phyloP scores from a whole-genome alignment of 2,329 filamentous ascomycete species.

The Aspergillus aculeatinus region DNA sequence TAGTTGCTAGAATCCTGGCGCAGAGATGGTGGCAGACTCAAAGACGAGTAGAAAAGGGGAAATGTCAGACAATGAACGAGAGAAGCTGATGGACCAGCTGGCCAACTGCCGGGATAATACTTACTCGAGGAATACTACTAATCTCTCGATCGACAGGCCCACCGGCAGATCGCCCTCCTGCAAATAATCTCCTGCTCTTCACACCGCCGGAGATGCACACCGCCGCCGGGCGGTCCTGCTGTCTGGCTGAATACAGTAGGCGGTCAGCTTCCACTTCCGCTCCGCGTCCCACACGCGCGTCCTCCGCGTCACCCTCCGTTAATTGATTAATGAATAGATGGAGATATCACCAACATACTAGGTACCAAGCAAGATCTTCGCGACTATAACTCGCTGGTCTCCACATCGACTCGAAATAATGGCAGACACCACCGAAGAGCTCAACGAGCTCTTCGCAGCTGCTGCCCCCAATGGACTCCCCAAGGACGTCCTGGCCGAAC shows the following conservation, averaged over 20 bases:
- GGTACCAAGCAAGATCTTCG: neutral
- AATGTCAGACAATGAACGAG: neutral
- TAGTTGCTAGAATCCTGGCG: neutral
- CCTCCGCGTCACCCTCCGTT: neutral
- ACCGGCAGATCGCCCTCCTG: slow-evolving; percentile 12
- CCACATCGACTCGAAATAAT: slow-evolving; percentile 32
- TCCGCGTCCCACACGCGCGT: slow-evolving; percentile 8
- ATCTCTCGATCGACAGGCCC: slow-evolving; percentile 18
- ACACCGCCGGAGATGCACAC: neutral
- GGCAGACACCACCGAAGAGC: slow-evolving; percentile 52
- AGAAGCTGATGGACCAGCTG: neutral
- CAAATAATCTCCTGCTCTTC: neutral
- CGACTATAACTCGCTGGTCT: neutral
- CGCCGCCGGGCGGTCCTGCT: neutral
- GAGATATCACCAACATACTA: neutral
- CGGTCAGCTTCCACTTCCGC: slow-evolving; percentile 1
- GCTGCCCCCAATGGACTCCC: slow-evolving; percentile 61
- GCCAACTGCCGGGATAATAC: neutral
- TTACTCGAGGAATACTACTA: too few relatives aligned
- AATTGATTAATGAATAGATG: neutral
- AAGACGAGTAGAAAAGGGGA: neutral
- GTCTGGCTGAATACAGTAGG: slow-evolving; percentile 2
- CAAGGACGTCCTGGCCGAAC: slow-evolving; percentile 74
- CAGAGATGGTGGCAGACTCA: neutral
- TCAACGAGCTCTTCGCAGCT: slow-evolving; percentile 60